A percentile compares a stretch with the other conserved stretches of the same genome.
Evolutionary conservation across 140 eudicot genomes (phyloP).

Genomic region (Stevia rebaudiana): DNA sequence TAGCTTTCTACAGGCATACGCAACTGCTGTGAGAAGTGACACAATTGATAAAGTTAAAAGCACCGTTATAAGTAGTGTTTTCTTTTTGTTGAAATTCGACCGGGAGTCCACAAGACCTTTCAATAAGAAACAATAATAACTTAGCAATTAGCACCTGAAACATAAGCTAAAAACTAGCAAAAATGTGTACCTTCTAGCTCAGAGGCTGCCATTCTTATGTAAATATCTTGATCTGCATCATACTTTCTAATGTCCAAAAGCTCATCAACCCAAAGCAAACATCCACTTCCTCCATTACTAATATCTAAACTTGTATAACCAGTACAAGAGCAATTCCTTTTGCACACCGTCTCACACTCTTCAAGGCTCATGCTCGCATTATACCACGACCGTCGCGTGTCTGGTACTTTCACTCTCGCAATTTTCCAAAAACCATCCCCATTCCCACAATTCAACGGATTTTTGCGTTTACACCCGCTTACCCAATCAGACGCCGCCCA

Average conservation of each 20-base stretch:
- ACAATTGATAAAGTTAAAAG: neutral
- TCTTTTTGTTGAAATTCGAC: neutral
- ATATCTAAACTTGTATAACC: constrained; percentile 2
- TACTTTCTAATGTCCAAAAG: neutral
- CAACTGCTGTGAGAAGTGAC: neutral
- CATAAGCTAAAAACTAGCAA: too few relatives aligned
- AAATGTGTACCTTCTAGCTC: constrained; percentile 9
- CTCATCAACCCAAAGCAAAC: constrained; percentile 13
- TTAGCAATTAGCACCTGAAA: neutral
- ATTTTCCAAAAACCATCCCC: neutral
- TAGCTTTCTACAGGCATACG: neutral
- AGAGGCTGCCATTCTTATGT: constrained; percentile 19
- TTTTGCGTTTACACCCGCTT: neutral
- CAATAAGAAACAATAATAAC: neutral
- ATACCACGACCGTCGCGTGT: constrained; percentile 1
- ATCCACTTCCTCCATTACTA: constrained; percentile 9
- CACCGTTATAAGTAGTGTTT: neutral
- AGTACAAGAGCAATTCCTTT: neutral
- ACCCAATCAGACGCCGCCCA: constrained; percentile 15
- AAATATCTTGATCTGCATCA: neutral
- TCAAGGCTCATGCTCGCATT: neutral
- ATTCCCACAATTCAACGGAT: constrained; percentile 3
- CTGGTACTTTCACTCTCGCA: constrained; percentile 5
- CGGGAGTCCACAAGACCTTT: neutral
- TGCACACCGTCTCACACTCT: neutral